Evolutionary conservation across 2,329 filamentous ascomycete species (phyloP).

Genomic region (Fusarium sp.): DNA sequence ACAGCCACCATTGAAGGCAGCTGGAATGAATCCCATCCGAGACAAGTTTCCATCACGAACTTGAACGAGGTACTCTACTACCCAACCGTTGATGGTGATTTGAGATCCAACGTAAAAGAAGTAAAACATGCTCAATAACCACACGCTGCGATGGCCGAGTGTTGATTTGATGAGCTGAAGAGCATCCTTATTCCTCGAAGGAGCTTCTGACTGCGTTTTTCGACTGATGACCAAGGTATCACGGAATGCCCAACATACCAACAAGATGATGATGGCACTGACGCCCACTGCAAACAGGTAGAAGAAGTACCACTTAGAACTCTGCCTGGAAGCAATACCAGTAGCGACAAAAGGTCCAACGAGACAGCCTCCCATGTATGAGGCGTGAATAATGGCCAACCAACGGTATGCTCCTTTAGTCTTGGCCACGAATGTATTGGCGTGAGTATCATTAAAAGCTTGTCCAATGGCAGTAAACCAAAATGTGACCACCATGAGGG

Average conservation of each 20-base stretch:
- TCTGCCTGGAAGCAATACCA: background rate
- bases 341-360: background rate
- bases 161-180: conserved; percentile 54
- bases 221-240: background rate
- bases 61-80: conserved; percentile 71
- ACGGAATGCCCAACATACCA: background rate
- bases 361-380: background rate
- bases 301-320: background rate
- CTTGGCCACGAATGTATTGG: background rate
- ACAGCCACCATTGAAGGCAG: conserved; percentile 67
- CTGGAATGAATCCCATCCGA: conserved; percentile 67
- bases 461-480: background rate
- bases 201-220: background rate
- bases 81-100: conserved; percentile 69
- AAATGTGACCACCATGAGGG: background rate
- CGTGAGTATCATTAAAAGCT: background rate
- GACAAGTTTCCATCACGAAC: conserved; percentile 66
- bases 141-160: conserved; percentile 59
- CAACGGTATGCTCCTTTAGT: background rate
- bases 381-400: background rate
- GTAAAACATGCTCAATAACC: conserved; percentile 70
- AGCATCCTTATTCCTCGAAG: background rate
- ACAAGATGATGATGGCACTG: background rate
- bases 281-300: background rate
- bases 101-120: conserved; percentile 69